Percentiles rank a stretch among this genome's conserved stretches.
phyloP scores from a whole-genome alignment of 2,329 filamentous ascomycete genomes.

The Monosporascus sp. region DNA sequence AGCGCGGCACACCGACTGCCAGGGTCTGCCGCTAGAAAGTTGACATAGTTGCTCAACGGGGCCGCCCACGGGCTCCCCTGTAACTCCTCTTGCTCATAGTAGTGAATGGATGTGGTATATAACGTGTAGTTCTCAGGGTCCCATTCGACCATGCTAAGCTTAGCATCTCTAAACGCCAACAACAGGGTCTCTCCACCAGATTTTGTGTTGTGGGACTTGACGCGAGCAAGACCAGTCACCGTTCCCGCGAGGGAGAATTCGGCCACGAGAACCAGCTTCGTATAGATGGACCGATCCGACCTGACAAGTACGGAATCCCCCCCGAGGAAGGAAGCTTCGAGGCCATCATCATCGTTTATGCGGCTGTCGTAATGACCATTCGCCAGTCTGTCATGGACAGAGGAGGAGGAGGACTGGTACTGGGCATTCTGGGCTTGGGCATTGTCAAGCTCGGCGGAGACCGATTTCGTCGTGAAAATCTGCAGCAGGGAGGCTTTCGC shows the following conservation, averaged over 20 bases:
- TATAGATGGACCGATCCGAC: slow-evolving; percentile 59
- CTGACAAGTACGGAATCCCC: slow-evolving; percentile 56
- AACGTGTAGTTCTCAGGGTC: slow-evolving; percentile 74
- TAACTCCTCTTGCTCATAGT: slow-evolving; percentile 92
- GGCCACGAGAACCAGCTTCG: slow-evolving; percentile 77
- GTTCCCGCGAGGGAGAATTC: slow-evolving; percentile 83
- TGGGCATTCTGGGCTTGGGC: slow-evolving; percentile 31
- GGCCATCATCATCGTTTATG: slow-evolving; percentile 55
- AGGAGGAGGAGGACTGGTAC: slow-evolving; percentile 27
- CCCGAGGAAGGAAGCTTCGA: slow-evolving; percentile 62
- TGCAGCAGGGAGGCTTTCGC: slow-evolving; percentile 91
- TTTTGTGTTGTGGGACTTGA: slow-evolving; percentile 67
- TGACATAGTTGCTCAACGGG: slow-evolving; percentile 69
- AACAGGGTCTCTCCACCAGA: slow-evolving; percentile 81
- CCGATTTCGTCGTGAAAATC: slow-evolving; percentile 71
- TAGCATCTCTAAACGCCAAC: slow-evolving; percentile 82
- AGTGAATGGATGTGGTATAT: slow-evolving; percentile 90
- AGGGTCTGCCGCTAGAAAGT: slow-evolving; percentile 81
- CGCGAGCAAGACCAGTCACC: slow-evolving; percentile 72
- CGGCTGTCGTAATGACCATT: slow-evolving; percentile 46
- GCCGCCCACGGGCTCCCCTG: slow-evolving; percentile 77
- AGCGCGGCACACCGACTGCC: slow-evolving; percentile 89
- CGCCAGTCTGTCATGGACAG: slow-evolving; percentile 23
- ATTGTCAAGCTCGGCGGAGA: slow-evolving; percentile 57
- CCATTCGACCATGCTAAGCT: slow-evolving; percentile 91